Base-by-base conservation (phyloP, 495 filamentous ascomycete species). In the Aspergillus mulundensis region DNA sequence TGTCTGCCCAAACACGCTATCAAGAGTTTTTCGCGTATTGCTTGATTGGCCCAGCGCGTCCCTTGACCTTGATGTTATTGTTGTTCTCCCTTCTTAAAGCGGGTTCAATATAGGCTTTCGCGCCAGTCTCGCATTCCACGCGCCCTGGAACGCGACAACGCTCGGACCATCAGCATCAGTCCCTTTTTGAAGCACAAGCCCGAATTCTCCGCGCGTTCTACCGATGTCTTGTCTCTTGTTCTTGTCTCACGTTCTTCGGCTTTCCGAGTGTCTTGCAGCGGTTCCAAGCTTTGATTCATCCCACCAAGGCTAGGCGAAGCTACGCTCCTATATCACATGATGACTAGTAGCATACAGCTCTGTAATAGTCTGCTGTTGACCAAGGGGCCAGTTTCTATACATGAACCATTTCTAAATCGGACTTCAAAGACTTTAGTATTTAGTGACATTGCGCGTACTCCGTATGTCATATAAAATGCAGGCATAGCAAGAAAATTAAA, bases 31-130 rank as follows among this genome's bases (percentile, higher is more conserved):
- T 56, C 61, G 64, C 61, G 64, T 61, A 60, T 50, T 53, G 59
- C 59, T 54, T 58, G 61, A 64, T 66, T 66, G 55, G 61, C 51
- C 46, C 56, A 60, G 59, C 58, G 56, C 59, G 56, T 41, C 20
- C 50, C 36, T 52, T 34, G 21, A 48, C 12, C 7, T n/a, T 4
- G 32, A 18, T 36, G 20, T 56, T 49, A 21, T 46, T 56, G 44
- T 56, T 48, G 43, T 54, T 53, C 42, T 48, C 50, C 47, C 19
- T 40, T 19, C 16, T 51, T 53, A 36, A 56, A 40, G 47, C 45
- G 41, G 42, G 21, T 15, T 54, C 23, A 18, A 39, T 53, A 53
- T 19, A 30, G 39, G 34, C 3, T 40, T 38, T 53, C 61, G 61
- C 56, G 61, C 57, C 61, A 50, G 53, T 50, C 61, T 49, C 61